These are phyloP conservation scores for Furculomyces boomerangus DNA, from an alignment of 371 early-diverging fungal genomes.

Conservation along the genomic window DNA sequence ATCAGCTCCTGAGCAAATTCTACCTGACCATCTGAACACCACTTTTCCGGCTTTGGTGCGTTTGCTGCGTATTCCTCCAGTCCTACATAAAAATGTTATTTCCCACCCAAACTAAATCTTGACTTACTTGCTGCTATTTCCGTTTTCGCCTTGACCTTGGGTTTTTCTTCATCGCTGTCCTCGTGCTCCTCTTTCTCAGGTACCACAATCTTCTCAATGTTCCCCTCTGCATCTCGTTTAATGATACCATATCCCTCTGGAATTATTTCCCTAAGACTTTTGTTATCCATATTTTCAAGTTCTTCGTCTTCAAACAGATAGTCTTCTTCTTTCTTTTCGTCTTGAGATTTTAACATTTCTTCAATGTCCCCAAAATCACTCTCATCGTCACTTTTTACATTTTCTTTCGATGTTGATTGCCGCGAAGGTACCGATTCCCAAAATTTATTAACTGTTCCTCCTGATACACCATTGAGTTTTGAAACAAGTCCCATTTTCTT, in stretches of 20 bases:
- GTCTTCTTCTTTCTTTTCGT: constrained; percentile 11
- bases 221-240: constrained; percentile 69
- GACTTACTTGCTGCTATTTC: constrained; percentile 2
- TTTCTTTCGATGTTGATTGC: constrained; percentile 6
- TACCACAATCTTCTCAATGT: constrained; percentile 48
- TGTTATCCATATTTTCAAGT: constrained; percentile 30
- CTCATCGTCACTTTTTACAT: constrained; percentile 2
- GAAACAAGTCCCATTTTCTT: constrained; percentile 48
- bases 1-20: constrained; percentile 41
- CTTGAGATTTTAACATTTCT: constrained; percentile 14
- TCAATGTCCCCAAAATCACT: constrained; percentile 7
- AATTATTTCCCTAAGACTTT: constrained; percentile 26
- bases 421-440: neutral
- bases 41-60: constrained; percentile 39
- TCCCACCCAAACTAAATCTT: neutral
- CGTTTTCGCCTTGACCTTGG: constrained; percentile 17
- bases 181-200: constrained; percentile 10
- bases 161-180: constrained; percentile 23
- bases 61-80: constrained; percentile 10
- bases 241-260: constrained; percentile 54
- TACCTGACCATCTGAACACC: constrained; percentile 44
- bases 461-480: constrained; percentile 54
- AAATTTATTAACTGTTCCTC: constrained; percentile 29
- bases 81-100: constrained; percentile 3
- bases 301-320: constrained; percentile 14